A percentile compares a stretch with the other conserved stretches of the same genome.
These are phyloP conservation scores for Clitocybe nebularis DNA, from an alignment of 1,284 basidiomycete species.

Conservation along the genomic window DNA sequence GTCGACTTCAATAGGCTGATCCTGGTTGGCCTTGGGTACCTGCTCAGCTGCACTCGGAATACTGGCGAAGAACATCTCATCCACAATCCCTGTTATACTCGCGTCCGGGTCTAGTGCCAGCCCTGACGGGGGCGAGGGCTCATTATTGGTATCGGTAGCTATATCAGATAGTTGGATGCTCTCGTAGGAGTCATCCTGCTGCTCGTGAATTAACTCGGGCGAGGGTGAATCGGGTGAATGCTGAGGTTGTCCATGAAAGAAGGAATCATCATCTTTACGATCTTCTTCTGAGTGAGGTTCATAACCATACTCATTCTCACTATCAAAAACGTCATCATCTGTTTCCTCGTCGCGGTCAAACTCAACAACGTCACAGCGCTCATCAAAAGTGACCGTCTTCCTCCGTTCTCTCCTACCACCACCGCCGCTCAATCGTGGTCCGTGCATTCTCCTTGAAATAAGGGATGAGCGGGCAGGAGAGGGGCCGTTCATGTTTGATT, in stretches of 20 bases:
- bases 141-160: conserved; percentile 19
- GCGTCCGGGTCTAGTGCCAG: conserved; percentile 43
- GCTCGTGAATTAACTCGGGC: conserved; percentile 7
- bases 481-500: conserved; percentile 27
- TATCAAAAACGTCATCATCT: conserved; percentile 41
- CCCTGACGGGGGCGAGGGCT: conserved; percentile 22
- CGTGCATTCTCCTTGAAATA: conserved; percentile 78
- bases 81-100: conserved; percentile 60
- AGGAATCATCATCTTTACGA: conserved; percentile 24
- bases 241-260: conserved; percentile 19
- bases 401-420: conserved; percentile 48
- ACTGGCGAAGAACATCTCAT: conserved; percentile 52
- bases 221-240: neutral
- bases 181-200: conserved; percentile 32
- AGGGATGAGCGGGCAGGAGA: conserved; percentile 72
- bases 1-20: too few relatives aligned
- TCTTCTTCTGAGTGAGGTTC: conserved; percentile 18
- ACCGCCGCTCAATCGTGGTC: conserved; percentile 64
- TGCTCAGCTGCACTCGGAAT: too few relatives aligned
- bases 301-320: conserved; percentile 20
- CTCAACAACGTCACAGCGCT: conserved; percentile 85
- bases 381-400: conserved; percentile 86
- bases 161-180: conserved; percentile 29
- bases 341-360: conserved; percentile 63
- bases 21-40: too few relatives aligned